Evolutionary conservation across 257 asterid species (phyloP), one percentile per base, ranked within the genome.

Genomic region (Ehretia macrophylla): DNA sequence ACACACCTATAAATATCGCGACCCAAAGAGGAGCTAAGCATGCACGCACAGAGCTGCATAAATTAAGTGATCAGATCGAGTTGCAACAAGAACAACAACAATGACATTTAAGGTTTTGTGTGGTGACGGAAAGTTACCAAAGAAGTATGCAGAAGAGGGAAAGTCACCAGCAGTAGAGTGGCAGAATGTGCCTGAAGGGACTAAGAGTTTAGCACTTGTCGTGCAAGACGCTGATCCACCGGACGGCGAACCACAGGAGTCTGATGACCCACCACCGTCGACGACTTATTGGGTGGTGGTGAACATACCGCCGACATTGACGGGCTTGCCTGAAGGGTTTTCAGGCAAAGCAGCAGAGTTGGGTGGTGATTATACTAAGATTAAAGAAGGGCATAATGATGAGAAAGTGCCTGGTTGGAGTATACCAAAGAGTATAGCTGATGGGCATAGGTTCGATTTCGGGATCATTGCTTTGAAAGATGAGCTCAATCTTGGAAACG

Each of bases 111-210:
- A n/a, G n/a, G n/a, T n/a, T n/a, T n/a, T n/a, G n/a, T n/a, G n/a
- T n/a, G n/a, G n/a, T 32, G 96, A 83, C 18, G 93, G 93, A 8
- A 68, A 70, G 40, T 66, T 90, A 49, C 95, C 88, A 0, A 63
- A 95, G 20, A 93, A 90, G 20, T 82, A 90, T 73, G 71, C 81
- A 35, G 88, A 74, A 44, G 96, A 86, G 14, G 96, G 95, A 5
- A 94, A 90, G 0, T 90, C 95, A 3, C 95, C 97, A 52, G 86
- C 95, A 4, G 27, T 86, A 5, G 92, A 86, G 49, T 89, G 95
- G 97, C 79, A 89, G 84, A 90, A 84, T 64, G 17, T 86, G 59
- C 97, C 90, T 4, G 60, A 68, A 1, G 88, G 81, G 56, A 77
- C 95, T 0, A 70, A 83, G 46, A 77, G 76, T 65, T 47, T 90